Base-by-base conservation (phyloP, 139 green algal genomes). In the Asterochloris erici region DNA sequence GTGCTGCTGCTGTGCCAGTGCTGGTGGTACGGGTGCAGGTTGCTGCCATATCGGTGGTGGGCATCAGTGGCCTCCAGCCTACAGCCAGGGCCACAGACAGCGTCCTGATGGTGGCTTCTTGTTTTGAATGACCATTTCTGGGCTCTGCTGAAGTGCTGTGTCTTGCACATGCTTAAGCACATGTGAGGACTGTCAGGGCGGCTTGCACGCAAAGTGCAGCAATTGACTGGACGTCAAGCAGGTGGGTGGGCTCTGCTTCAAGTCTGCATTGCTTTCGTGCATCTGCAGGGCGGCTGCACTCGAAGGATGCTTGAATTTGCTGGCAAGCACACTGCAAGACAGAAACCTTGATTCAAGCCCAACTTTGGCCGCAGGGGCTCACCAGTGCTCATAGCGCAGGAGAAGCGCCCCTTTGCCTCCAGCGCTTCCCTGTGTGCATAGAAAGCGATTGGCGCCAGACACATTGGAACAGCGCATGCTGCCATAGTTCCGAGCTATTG, bases 1-100 rank as follows among this genome's bases (percentile, higher is more conserved):
- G 61, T 47, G 1, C 54, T 19, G 6, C 38, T 68, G 47, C 60
- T 71, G 66, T 84, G 47, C 90, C 90, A 94, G 26, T 78, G 74
- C 27, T 89, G 81, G 71, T 90, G 91, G 76, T 94, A 94, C 4
- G 85, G 79, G 28, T 70, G 63, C 63, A 94, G 86, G 78, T 94
- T 93, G 82, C 79, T 87, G 79, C 91, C 91, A 81, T 94, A 92
- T 27, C 91, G 78, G 79, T 94, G 91, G 81, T 92, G 89, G 17
- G 79, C 63, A 81, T 94, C 91, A 47, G 88, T 87, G 63, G 89
- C 90, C 66, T 94, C 91, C 54, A 94, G 85, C 91, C 90, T 93
- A 73, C 91, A 90, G 21, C 10, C 13, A 21, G 12, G 6, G 13
- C 13, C 24, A 77, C 15, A 77, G 2, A 77, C 1, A 28, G 17